These are phyloP conservation scores for Trichosporon ovoides DNA, from an alignment of 1,284 basidiomycete species.

Conservation along the genomic window DNA sequence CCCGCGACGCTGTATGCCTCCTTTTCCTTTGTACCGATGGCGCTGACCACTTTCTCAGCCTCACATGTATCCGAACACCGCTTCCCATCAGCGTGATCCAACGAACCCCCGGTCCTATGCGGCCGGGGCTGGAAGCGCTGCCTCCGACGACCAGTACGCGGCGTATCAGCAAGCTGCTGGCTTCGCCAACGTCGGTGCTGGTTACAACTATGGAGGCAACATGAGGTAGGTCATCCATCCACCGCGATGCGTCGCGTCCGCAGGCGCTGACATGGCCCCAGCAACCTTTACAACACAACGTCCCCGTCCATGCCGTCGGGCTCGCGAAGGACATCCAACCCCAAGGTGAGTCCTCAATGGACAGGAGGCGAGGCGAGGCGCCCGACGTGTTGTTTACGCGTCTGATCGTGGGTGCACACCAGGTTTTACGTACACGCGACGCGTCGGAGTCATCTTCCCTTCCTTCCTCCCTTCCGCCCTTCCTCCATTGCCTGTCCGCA, in stretches of 20 bases:
- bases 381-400: neutral
- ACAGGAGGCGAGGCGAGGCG: slow-evolving; percentile 11
- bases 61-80: slow-evolving; percentile 29
- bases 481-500: slow-evolving; percentile 32
- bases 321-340: slow-evolving; percentile 30
- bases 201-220: slow-evolving; percentile 19
- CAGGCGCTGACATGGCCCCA: slow-evolving; percentile 4
- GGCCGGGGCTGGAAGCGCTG: slow-evolving; percentile 19
- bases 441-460: slow-evolving; percentile 16
- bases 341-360: slow-evolving; percentile 17
- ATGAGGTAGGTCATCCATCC: slow-evolving; percentile 27
- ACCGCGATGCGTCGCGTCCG: neutral
- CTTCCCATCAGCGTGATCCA: slow-evolving; percentile 26
- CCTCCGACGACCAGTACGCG: slow-evolving; percentile 25
- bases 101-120: slow-evolving; percentile 36
- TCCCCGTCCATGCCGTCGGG: slow-evolving; percentile 26
- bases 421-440: slow-evolving; percentile 16
- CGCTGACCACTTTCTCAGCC: slow-evolving; percentile 1
- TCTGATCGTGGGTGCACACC: neutral
- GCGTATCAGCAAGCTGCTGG: slow-evolving; percentile 19
- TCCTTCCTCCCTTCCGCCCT: too few relatives aligned
- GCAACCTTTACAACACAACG: slow-evolving; percentile 25
- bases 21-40: neutral
- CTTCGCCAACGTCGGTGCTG: slow-evolving; percentile 23
- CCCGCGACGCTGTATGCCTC: neutral